Evolutionary conservation across 2,329 filamentous ascomycete genomes (phyloP).

Genomic region (Monilinia fructigena): DNA sequence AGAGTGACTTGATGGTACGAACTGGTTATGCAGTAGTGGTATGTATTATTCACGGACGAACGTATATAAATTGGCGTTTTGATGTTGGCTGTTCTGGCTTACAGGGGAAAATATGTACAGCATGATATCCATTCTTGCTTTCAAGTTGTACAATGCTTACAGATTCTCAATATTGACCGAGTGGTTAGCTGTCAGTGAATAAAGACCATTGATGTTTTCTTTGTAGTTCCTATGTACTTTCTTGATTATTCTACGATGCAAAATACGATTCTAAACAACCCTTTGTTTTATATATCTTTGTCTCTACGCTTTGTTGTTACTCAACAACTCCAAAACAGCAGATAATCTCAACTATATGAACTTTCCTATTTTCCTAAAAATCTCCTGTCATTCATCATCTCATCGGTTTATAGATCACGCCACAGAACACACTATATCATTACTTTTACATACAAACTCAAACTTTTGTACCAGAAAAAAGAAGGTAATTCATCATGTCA

Average conservation of each 20-base stretch:
- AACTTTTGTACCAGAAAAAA: background rate
- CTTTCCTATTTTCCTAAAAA: background rate
- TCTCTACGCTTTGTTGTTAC: background rate
- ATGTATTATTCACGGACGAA: background rate
- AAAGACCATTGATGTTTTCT: background rate
- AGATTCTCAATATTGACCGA: background rate
- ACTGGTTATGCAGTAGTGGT: background rate
- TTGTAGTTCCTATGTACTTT: background rate
- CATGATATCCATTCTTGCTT: background rate
- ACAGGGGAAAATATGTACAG: background rate
- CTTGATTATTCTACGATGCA: background rate
- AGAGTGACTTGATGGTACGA: background rate
- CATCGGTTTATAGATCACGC: background rate
- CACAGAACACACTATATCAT: background rate
- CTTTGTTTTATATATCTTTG: background rate
- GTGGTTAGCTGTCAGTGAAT: background rate
- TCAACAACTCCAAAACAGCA: background rate
- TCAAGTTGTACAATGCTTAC: background rate
- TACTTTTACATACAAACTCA: background rate
- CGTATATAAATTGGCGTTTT: constrained; percentile 3
- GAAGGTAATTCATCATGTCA: background rate
- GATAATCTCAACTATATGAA: background rate
- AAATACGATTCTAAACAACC: background rate
- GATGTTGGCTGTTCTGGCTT: background rate
- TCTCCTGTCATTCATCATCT: background rate